Evolutionary conservation across 2,329 filamentous ascomycete species (phyloP).

Genomic region (Botrytis squamosa): DNA sequence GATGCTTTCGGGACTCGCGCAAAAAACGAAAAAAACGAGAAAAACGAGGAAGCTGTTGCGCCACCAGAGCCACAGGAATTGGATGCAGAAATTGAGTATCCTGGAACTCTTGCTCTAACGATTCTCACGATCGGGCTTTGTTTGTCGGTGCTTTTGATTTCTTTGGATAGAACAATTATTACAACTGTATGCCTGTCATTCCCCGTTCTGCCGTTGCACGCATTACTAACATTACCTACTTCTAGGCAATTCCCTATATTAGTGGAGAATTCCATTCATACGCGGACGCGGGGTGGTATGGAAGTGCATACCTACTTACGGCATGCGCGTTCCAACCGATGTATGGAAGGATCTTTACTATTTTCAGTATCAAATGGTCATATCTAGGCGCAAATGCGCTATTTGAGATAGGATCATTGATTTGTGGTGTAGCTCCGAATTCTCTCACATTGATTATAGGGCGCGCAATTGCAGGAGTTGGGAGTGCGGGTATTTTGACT

Average conservation of each 20-base stretch:
- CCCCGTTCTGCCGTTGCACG: slow-evolving; percentile 40
- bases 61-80: background rate
- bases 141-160: slow-evolving; percentile 32
- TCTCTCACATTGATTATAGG: slow-evolving; percentile 63
- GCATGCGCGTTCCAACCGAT: slow-evolving; percentile 52
- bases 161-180: slow-evolving; percentile 41
- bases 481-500: slow-evolving; percentile 49
- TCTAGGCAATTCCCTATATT: slow-evolving; percentile 44
- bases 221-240: slow-evolving; percentile 39
- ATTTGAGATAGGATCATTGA: slow-evolving; percentile 42
- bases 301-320: slow-evolving; percentile 46
- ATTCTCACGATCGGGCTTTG: slow-evolving; percentile 37
- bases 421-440: slow-evolving; percentile 56
- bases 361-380: slow-evolving; percentile 11
- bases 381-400: slow-evolving; percentile 16
- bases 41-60: background rate
- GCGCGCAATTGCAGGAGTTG: slow-evolving; percentile 61
- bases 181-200: slow-evolving; percentile 41
- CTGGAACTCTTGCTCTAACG: slow-evolving; percentile 29
- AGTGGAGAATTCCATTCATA: slow-evolving; percentile 4
- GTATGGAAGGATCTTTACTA: slow-evolving; percentile 14
- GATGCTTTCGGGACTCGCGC: background rate
- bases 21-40: background rate
- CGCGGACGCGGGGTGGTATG: slow-evolving; percentile 45
- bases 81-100: background rate